phyloP scores from a whole-genome alignment of 2,329 filamentous ascomycete species.

The Pseudocercospora macadamiae region DNA sequence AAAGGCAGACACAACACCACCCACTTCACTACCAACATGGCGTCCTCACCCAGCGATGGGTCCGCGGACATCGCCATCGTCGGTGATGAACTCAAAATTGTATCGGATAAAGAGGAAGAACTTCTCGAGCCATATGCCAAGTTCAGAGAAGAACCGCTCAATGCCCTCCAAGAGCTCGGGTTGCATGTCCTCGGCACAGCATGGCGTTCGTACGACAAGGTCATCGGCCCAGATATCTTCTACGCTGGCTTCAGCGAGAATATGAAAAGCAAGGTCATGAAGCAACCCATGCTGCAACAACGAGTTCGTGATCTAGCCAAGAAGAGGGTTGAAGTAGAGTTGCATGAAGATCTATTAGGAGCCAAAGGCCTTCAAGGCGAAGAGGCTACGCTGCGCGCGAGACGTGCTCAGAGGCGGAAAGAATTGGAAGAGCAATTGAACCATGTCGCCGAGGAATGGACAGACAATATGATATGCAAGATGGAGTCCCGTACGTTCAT shows the following conservation, averaged over 20 bases:
- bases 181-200: constrained; percentile 90
- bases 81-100: constrained; percentile 48
- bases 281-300: constrained; percentile 71
- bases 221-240: constrained; percentile 90
- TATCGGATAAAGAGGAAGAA: constrained; percentile 62
- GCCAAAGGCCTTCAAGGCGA: constrained; percentile 55
- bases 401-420: constrained; percentile 15
- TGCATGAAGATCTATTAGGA: constrained; percentile 70
- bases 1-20: neutral
- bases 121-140: constrained; percentile 83
- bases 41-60: constrained; percentile 9
- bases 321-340: constrained; percentile 73
- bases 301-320: constrained; percentile 79
- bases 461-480: constrained; percentile 98
- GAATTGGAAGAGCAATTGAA: constrained; percentile 72
- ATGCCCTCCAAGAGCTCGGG: constrained; percentile 91
- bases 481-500: constrained; percentile 96
- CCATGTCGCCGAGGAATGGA: constrained; percentile 82
- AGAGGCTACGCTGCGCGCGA: constrained; percentile 59
- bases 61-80: constrained; percentile 50
- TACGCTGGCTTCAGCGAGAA: constrained; percentile 90
- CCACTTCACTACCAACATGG: constrained; percentile 8
- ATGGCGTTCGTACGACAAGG: constrained; percentile 91
- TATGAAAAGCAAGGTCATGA: constrained; percentile 79
- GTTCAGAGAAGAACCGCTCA: constrained; percentile 72